phyloP scores from a whole-genome alignment of 768 basidiomycete species.

The Mycena galopus region DNA sequence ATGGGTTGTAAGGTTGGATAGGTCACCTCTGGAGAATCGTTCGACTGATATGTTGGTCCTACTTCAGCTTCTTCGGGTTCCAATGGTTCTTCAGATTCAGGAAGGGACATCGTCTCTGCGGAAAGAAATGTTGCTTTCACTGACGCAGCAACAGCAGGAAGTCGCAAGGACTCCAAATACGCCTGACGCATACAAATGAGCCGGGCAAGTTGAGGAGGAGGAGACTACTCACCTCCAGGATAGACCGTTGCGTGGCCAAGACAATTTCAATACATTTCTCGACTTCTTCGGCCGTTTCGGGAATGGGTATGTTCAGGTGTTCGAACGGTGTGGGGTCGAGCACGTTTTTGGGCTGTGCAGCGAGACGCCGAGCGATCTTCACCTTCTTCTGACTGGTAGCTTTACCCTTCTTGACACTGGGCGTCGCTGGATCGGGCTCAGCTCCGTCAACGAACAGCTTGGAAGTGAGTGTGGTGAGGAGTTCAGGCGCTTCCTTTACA shows the following conservation, averaged over 20 bases:
- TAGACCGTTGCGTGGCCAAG: constrained; percentile 54
- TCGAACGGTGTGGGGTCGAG: constrained; percentile 47
- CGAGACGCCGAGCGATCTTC: constrained; percentile 33
- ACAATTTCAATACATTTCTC: constrained; percentile 33
- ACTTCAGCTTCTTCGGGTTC: constrained; percentile 42
- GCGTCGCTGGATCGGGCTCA: constrained; percentile 3
- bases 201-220: no score
- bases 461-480: constrained; percentile 11
- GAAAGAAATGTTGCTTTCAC: constrained; percentile 5
- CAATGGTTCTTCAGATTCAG: no score
- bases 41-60: constrained; percentile 36
- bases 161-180: constrained; percentile 21
- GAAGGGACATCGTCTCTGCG: neutral
- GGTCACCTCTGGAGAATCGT: neutral
- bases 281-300: constrained; percentile 41
- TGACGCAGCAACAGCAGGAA: constrained; percentile 22
- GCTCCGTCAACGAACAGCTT: constrained; percentile 22
- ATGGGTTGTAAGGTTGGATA: constrained; percentile 14
- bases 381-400: constrained; percentile 47
- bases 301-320: constrained; percentile 44
- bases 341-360: constrained; percentile 20
- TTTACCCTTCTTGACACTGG: no score
- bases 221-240: constrained; percentile 58
- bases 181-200: constrained; percentile 12
- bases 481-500: constrained; percentile 32